Percentiles rank a stretch among this genome's conserved stretches.
Conservation (phyloP, 2,329 filamentous ascomycete genomes). For the Phialophora verrucosa region DNA sequence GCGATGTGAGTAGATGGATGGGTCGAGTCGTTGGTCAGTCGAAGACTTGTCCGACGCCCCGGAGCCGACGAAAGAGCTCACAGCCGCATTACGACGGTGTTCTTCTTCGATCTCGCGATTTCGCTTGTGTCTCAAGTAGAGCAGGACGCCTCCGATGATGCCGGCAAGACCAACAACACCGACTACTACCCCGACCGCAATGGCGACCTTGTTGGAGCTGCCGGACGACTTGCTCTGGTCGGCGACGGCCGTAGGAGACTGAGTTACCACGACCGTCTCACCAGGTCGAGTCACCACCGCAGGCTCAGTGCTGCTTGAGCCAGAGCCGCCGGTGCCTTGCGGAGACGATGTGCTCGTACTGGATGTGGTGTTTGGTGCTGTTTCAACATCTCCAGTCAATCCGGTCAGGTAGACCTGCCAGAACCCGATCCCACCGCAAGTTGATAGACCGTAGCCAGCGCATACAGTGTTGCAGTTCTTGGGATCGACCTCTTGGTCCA, state of each 20-base stretch:
- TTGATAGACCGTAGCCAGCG: conserved; percentile 64
- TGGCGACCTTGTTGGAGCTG: conserved; percentile 75
- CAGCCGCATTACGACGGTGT: conserved; percentile 78
- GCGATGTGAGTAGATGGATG: conserved; percentile 77
- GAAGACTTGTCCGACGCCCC: conserved; percentile 68
- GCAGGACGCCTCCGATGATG: conserved; percentile 70
- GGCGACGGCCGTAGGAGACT: conserved; percentile 43
- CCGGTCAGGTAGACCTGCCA: conserved; percentile 62
- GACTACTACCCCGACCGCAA: conserved; percentile 86
- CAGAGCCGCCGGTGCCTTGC: conserved; percentile 46
- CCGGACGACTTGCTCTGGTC: conserved; percentile 42
- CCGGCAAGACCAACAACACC: conserved; percentile 74
- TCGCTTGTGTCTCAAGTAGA: conserved; percentile 76
- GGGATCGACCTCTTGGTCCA: conserved; percentile 60
- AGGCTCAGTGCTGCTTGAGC: conserved; percentile 41
- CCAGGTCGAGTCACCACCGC: conserved; percentile 40
- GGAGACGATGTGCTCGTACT: conserved; percentile 48
- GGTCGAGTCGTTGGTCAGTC: conserved; percentile 85
- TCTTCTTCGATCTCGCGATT: conserved; percentile 82
- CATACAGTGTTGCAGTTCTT: conserved; percentile 69
- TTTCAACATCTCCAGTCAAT: conserved; percentile 48
- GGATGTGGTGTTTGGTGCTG: conserved; percentile 38
- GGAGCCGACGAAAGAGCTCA: conserved; percentile 72
- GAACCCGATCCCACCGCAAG: conserved; percentile 68
- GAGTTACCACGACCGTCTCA: conserved; percentile 47